phyloP scores from a whole-genome alignment of 2,329 filamentous ascomycete genomes.

The Rutstroemia sp. region DNA sequence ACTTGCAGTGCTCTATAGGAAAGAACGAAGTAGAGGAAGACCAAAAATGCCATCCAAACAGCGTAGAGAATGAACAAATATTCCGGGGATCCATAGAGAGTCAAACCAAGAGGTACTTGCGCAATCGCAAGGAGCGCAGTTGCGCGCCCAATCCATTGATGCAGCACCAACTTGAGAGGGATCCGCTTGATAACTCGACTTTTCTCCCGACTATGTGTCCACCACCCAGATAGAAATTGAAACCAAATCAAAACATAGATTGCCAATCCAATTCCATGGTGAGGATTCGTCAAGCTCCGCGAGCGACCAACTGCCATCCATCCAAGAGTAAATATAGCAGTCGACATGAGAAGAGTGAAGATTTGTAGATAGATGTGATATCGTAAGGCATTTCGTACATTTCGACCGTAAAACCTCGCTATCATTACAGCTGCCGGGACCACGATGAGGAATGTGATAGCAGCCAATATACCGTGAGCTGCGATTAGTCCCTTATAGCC shows the following conservation, averaged over 20 bases:
- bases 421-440: conserved; percentile 68
- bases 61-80: conserved; percentile 80
- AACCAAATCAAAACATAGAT: conserved; percentile 67
- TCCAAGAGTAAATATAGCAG: conserved; percentile 66
- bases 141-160: conserved; percentile 79
- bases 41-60: conserved; percentile 64
- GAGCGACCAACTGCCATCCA: conserved; percentile 71
- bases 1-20: conserved; percentile 59
- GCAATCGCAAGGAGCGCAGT: conserved; percentile 76
- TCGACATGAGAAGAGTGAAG: conserved; percentile 57
- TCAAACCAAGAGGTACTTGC: conserved; percentile 83
- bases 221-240: conserved; percentile 62
- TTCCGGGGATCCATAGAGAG: conserved; percentile 84
- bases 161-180: conserved; percentile 41
- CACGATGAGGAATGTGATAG: conserved; percentile 66
- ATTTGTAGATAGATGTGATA: conserved; percentile 71
- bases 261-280: conserved; percentile 76
- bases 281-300: conserved; percentile 69
- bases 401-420: conserved; percentile 61
- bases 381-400: conserved; percentile 53
- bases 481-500: conserved; percentile 65
- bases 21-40: conserved; percentile 73
- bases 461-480: conserved; percentile 65
- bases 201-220: conserved; percentile 39
- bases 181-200: conserved; percentile 40